A percentile compares a stretch with the other conserved stretches of the same genome.
These are phyloP conservation scores for Fusarium fracticaudum DNA, from an alignment of 2,329 filamentous ascomycete species.

Conservation along the genomic window DNA sequence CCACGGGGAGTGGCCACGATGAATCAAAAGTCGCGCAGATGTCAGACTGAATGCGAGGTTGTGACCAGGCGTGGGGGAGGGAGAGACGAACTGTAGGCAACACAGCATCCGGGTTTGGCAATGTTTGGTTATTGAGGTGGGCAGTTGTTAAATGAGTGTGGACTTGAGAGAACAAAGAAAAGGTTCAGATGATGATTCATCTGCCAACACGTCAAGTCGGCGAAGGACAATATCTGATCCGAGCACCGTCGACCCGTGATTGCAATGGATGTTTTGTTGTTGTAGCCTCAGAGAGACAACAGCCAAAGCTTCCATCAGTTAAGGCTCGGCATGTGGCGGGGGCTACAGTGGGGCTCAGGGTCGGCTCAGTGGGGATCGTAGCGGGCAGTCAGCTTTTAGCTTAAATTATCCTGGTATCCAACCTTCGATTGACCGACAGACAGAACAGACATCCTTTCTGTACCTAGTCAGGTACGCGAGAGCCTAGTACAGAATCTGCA, in stretches of 20 bases:
- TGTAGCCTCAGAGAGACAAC: neutral
- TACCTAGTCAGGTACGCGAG: conserved; percentile 22
- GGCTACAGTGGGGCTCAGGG: conserved; percentile 12
- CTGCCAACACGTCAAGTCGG: neutral
- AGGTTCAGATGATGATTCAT: neutral
- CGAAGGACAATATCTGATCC: conserved; percentile 28
- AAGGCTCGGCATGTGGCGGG: conserved; percentile 9
- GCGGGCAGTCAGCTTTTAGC: conserved; percentile 23
- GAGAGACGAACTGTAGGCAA: neutral
- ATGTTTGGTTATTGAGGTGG: conserved; percentile 4
- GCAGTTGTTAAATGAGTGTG: neutral
- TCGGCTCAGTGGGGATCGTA: conserved; percentile 6
- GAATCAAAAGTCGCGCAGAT: conserved; percentile 39
- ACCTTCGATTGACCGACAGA: conserved; percentile 3
- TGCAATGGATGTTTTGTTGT: neutral
- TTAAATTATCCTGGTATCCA: neutral
- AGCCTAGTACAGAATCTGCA: neutral
- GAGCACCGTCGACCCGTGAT: conserved; percentile 14
- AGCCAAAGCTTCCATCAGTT: neutral
- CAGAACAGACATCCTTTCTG: neutral
- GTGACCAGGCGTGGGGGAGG: neutral
- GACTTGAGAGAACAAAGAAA: conserved; percentile 23
- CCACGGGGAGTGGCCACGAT: conserved; percentile 7
- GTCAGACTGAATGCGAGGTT: conserved; percentile 9
- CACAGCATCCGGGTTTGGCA: conserved; percentile 12